Percentiles rank a stretch among this genome's conserved stretches.
Conservation (phyloP, 192 early-diverging fungal species). For the Coemansia sp. region DNA sequence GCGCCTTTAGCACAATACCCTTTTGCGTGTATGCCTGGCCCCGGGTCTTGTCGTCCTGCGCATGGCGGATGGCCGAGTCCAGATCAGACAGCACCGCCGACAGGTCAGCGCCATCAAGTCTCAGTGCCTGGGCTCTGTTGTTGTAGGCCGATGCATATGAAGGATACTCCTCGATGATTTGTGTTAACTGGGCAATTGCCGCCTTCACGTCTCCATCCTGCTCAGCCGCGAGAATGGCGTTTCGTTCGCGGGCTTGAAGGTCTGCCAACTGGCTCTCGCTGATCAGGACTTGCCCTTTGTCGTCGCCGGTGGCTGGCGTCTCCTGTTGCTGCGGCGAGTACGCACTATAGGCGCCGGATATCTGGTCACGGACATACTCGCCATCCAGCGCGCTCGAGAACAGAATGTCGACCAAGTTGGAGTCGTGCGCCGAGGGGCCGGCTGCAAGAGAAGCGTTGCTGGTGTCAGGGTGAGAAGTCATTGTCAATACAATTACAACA, state of each 20-base stretch:
- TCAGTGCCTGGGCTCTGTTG: constrained; percentile 53
- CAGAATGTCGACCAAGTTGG: constrained; percentile 34
- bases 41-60: constrained; percentile 24
- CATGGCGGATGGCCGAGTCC: constrained; percentile 55
- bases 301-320: background rate
- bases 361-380: constrained; percentile 45
- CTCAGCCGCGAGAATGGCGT: constrained; percentile 42
- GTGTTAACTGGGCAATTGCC: constrained; percentile 32
- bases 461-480: too few species aligned
- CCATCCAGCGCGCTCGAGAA: constrained; percentile 28
- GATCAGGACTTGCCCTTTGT: constrained; percentile 1
- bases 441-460: too few species aligned
- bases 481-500: too few species aligned
- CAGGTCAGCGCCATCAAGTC: constrained; percentile 33
- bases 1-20: constrained; percentile 48
- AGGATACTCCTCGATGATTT: constrained; percentile 43
- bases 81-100: constrained; percentile 50
- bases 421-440: constrained; percentile 21
- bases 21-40: constrained; percentile 63
- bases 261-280: background rate
- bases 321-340: constrained; percentile 4
- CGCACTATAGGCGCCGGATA: constrained; percentile 14
- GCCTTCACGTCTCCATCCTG: constrained; percentile 14
- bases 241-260: constrained; percentile 15
- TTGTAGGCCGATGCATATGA: constrained; percentile 63